phyloP scores from a whole-genome alignment of 2,329 filamentous ascomycete genomes.

The Gnomoniopsis sp. region DNA sequence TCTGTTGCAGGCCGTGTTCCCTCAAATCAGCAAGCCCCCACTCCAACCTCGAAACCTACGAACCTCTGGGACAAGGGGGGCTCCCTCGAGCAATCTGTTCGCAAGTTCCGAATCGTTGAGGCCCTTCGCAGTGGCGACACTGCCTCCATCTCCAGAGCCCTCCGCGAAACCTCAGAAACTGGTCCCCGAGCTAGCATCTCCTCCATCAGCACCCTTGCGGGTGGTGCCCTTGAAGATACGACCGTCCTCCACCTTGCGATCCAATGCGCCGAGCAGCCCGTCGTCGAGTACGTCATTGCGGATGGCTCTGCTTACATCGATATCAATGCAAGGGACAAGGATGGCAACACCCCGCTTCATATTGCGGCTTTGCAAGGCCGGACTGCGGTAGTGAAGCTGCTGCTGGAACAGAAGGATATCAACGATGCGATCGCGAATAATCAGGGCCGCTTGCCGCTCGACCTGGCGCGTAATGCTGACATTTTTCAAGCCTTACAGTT shows the following conservation, averaged over 20 bases:
- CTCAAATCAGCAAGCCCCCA: conserved; percentile 28
- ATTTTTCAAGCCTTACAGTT: conserved; percentile 96
- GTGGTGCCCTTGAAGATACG: conserved; percentile 67
- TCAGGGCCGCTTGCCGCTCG: conserved; percentile 79
- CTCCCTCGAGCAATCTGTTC: conserved; percentile 87
- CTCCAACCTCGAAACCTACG: conserved; percentile 30
- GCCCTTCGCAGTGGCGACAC: conserved; percentile 88
- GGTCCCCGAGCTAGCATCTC: conserved; percentile 55
- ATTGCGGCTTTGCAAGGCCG: conserved; percentile 81
- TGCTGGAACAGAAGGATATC: conserved; percentile 78
- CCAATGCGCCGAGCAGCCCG: conserved; percentile 87
- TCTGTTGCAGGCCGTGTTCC: conserved; percentile 38
- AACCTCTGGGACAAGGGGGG: conserved; percentile 39
- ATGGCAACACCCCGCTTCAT: conserved; percentile 92
- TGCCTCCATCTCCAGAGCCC: conserved; percentile 80
- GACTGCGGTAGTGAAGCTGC: conserved; percentile 72
- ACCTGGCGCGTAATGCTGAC: conserved; percentile 85
- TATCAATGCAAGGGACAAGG: conserved; percentile 84
- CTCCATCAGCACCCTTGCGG: conserved; percentile 42
- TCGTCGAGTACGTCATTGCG: conserved; percentile 92
- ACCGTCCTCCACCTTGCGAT: conserved; percentile 91
- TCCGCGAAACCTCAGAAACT: conserved; percentile 61
- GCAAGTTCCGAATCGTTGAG: conserved; percentile 92
- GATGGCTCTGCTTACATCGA: conserved; percentile 67
- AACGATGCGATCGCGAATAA: conserved; percentile 87